Base-by-base conservation (phyloP, 805 yeast genomes). In the Saccharomycopsis capsularis region DNA sequence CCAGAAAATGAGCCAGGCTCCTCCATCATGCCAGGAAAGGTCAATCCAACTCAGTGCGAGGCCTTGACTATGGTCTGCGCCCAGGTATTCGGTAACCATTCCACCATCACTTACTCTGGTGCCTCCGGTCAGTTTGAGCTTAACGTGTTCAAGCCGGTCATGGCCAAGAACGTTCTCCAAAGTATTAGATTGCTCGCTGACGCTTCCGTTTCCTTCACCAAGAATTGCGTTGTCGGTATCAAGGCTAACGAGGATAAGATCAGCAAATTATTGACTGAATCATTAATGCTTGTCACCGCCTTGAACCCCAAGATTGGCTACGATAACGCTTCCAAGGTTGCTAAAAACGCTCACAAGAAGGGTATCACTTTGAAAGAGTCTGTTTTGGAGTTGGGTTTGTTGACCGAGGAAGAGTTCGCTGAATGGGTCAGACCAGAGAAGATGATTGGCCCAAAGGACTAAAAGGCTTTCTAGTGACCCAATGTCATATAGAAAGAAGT, bases 1-100 rank as follows among this genome's bases (percentile, higher is more conserved):
- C 99, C 99, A 55, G 98, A 91, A 74, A 91, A 91, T 69, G 99
- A 91, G 74, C 99, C 99, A 50, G 99, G 99, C 62, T 88, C 96
- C 53, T 89, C 97, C 24, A 91, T 91, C 69, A 91, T 91, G 99
- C 99, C 99, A 46, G 99, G 99, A 64, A 91, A 91, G 74, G 97
- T 91, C 55, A 91, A 91, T 78, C 99, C 99, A 57, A 93, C 99
- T 48, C 99, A 91, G 75, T 89, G 89, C 68, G 99, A 91, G 76
- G 99, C 99, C 46, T 73, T 93, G 67, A 93, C 98, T 57, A 95
- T 93, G 95, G 96, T 91, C 55, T 89, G 96, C 66, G 79, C 93
- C 55, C 99, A 91, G 75, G 97, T 91, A 23, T 87, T 91, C 66
- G 99, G 99, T 67, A 91, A 93, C 81, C 82, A 93, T 70, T 70